Base-by-base conservation (phyloP, 1,139 yeast species). In the Pichia sp. region DNA sequence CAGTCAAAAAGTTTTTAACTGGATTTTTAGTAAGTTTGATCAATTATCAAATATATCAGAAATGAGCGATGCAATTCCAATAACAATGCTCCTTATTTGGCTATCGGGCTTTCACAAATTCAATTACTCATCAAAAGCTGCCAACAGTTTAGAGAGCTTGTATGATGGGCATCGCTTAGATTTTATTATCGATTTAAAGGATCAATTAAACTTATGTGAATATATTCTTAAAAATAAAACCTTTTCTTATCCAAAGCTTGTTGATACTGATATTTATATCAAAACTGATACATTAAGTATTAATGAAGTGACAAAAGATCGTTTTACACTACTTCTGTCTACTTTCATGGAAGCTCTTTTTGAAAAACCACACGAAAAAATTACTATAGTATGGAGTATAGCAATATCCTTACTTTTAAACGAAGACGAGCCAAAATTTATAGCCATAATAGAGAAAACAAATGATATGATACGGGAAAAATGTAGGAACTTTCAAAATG, bases 1-100 rank as follows among this genome's bases (percentile, higher is more conserved):
- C 31, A 50, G 60, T 10, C 51, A 53, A 21, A 62, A 60, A 41
- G 54, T 74, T 1, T 53, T 64, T 5, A 62, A 65, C 15, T 80
- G 87, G 87, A 34, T 77, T 4, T 35, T 62, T 0, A 58, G 70
- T 0, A 74, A 71, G 50, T 70, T 76, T 71, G 53, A 52, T 15
- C 57, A 59, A 14, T 19, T 60, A 9, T 13, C 35, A 3, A 31
- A 33, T 6, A 7, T 50, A 1, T 19, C 26, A 0, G 20, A 45
- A 5, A 35, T 46, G 1, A 36, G 43, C n/a, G 59, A 59, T 15
- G 52, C 58, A 25, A 25, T 46, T 8, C 15, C 46, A 1, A 47
- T 73, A 14, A 59, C 65, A n/a, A 44, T 50, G 7, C 68, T 74
- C 44, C 28, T 73, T 11, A 50, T 60, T 2, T 77, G 82, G 80